Conservation (phyloP, 176 grass and related monocot genomes). For the maize (Zea mays) region DNA sequence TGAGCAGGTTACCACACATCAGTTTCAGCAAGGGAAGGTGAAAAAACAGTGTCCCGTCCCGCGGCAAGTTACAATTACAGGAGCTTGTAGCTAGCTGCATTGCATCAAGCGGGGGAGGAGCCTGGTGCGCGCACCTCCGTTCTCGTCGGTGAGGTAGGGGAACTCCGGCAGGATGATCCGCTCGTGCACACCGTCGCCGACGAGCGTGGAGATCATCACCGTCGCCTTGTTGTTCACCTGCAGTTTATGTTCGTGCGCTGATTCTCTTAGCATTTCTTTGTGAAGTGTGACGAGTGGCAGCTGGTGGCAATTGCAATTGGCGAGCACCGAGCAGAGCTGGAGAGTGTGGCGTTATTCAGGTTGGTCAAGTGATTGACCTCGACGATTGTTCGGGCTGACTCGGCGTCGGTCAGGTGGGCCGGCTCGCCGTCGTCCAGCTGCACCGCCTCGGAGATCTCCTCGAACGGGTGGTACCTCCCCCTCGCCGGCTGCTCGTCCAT, state of each 20-base stretch:
- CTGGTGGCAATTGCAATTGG: too few relatives aligned
- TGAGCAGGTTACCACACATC: conserved; percentile 50
- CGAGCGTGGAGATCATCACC: conserved; percentile 63
- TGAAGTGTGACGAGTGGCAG: background rate
- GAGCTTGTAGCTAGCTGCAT: background rate
- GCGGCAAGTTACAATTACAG: conserved; percentile 27
- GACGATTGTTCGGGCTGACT: conserved; percentile 77
- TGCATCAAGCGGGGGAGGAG: background rate
- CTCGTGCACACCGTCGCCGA: conserved; percentile 56
- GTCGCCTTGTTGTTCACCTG: conserved; percentile 83
- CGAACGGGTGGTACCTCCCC: conserved; percentile 65
- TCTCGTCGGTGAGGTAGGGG: conserved; percentile 86
- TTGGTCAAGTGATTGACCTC: conserved; percentile 39
- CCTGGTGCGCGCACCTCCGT: conserved; percentile 57
- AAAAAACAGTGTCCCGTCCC: background rate
- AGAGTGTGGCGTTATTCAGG: background rate
- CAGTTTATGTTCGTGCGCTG: background rate
- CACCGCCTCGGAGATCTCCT: conserved; percentile 58
- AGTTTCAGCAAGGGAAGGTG: conserved; percentile 30
- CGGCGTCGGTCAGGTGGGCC: conserved; percentile 57
- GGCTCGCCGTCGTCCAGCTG: conserved; percentile 39
- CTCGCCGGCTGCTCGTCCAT: conserved; percentile 37
- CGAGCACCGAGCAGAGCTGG: background rate
- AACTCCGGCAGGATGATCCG: conserved; percentile 67
- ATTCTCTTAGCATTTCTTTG: background rate